A percentile compares a stretch with the other conserved stretches of the same genome.
Conservation (phyloP, 352 stramenopile species). For the Globisporangium nodosum region DNA sequence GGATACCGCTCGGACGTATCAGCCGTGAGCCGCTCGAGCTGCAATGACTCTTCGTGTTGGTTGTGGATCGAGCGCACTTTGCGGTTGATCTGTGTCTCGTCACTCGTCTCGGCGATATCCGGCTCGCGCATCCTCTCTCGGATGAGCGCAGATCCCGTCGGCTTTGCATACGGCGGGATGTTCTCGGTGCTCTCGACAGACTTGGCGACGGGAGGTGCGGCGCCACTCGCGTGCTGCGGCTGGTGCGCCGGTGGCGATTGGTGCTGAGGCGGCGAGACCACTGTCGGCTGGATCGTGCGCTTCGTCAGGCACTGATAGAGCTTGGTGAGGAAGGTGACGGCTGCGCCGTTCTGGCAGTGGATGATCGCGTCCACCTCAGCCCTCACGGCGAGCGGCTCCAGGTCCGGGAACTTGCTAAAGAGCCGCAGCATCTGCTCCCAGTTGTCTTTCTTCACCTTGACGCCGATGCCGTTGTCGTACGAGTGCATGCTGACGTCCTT, state of each 20-base stretch:
- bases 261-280: neutral
- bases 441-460: conserved; percentile 90
- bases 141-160: conserved; percentile 78
- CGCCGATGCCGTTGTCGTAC: conserved; percentile 90
- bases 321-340: conserved; percentile 79
- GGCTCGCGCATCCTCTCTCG: conserved; percentile 74
- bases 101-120: conserved; percentile 64
- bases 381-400: conserved; percentile 50
- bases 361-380: conserved; percentile 81
- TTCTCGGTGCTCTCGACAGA: conserved; percentile 26
- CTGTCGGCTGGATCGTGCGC: conserved; percentile 69
- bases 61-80: conserved; percentile 57
- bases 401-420: conserved; percentile 66
- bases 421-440: conserved; percentile 86
- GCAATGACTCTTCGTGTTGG: conserved; percentile 74
- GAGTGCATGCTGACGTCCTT: conserved; percentile 92
- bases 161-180: conserved; percentile 78
- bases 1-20: conserved; percentile 56
- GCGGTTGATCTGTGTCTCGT: conserved; percentile 63
- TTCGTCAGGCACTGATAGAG: conserved; percentile 90
- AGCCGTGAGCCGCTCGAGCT: conserved; percentile 69
- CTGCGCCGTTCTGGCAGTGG: conserved; percentile 86
- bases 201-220: conserved; percentile 21
- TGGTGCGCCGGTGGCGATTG: conserved; percentile 9
- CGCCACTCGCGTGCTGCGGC: conserved; percentile 1